Evolutionary conservation across 306 rosid genomes (phyloP).

Genomic region (Ammopiptanthus mongolicus): DNA sequence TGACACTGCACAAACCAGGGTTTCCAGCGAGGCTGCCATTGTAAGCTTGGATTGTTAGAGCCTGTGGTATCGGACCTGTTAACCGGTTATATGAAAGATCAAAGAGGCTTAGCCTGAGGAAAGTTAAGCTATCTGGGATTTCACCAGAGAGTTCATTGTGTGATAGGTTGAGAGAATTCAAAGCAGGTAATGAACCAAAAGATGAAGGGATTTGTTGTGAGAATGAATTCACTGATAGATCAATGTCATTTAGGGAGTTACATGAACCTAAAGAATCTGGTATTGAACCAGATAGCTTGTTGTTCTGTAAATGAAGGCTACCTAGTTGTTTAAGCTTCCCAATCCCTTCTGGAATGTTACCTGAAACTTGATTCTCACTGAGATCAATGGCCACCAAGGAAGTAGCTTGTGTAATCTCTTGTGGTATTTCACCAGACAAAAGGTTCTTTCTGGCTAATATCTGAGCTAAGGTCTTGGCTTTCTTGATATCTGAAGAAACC

Average conservation of each 20-base stretch:
- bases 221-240: slow-evolving; percentile 51
- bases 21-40: slow-evolving; percentile 78
- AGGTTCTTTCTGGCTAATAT: slow-evolving; percentile 41
- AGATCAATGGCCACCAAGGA: slow-evolving; percentile 47
- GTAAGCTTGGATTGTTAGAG: slow-evolving; percentile 61
- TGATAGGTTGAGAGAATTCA: slow-evolving; percentile 65
- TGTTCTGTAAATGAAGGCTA: slow-evolving; percentile 48
- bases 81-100: slow-evolving; percentile 64
- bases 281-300: slow-evolving; percentile 51
- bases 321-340: slow-evolving; percentile 58
- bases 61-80: slow-evolving; percentile 53
- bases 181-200: slow-evolving; percentile 49
- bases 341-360: slow-evolving; percentile 45
- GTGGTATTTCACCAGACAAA: slow-evolving; percentile 58
- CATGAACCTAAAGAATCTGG: slow-evolving; percentile 66
- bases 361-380: slow-evolving; percentile 54
- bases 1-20: slow-evolving; percentile 53
- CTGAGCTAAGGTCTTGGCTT: slow-evolving; percentile 44
- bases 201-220: slow-evolving; percentile 57
- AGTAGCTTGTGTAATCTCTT: slow-evolving; percentile 48
- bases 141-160: slow-evolving; percentile 55
- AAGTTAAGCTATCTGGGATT: slow-evolving; percentile 54
- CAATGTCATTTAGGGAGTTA: slow-evolving; percentile 39
- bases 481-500: slow-evolving; percentile 47
- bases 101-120: slow-evolving; percentile 56